Evolutionary conservation across 1,284 basidiomycete species (phyloP), one percentile per base, ranked within the genome.

Genomic region (Pterulicium gracile): DNA sequence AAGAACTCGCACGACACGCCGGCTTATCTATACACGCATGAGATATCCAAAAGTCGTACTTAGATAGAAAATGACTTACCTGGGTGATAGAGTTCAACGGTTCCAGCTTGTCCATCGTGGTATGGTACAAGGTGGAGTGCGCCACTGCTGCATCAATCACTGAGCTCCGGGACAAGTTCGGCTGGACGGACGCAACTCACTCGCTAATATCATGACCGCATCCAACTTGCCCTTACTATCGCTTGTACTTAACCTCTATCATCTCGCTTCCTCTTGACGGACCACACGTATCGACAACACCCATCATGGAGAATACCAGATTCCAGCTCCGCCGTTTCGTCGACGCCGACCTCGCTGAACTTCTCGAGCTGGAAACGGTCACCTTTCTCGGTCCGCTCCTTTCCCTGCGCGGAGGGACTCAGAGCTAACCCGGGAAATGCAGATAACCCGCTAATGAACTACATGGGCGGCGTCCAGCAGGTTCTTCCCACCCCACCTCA

Each of bases 1-100:
- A 14, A 88, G 63, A 14, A 88, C 67, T 51, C 86, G 69, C 12
- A 79, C 64, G 1, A 87, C 76, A 49, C 70, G 67, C 35, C 73
- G 68, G 54, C 77, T 84, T 42, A 88, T 63, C 84, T 87, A 52
- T 41, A 15, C 15, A 35, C 48, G 10, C 20, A 39, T 2, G 43
- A 39, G 34, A 24, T 44, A 45, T 10, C 39, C 24, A n/a, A 32
- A 2, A n/a, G 7, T 17, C 19, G 44, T 27, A 17, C 13, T n/a
- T 41, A 21, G 34, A 19, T 44, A 44, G 27, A 35, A 23, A 27
- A 22, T 5, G 1, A 50, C 69, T 50, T 56, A 81, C 81, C 58
- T 70, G 66, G 1, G 75, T 63, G 34, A 83, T 61, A 3, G 75
- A 66, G 3, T 70, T 67, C 23, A 82, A 55, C 21, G 62, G 59